Percentiles rank a stretch among this genome's conserved stretches.
Conservation (phyloP, 768 basidiomycete genomes). For the Lepiota subincarnata region DNA sequence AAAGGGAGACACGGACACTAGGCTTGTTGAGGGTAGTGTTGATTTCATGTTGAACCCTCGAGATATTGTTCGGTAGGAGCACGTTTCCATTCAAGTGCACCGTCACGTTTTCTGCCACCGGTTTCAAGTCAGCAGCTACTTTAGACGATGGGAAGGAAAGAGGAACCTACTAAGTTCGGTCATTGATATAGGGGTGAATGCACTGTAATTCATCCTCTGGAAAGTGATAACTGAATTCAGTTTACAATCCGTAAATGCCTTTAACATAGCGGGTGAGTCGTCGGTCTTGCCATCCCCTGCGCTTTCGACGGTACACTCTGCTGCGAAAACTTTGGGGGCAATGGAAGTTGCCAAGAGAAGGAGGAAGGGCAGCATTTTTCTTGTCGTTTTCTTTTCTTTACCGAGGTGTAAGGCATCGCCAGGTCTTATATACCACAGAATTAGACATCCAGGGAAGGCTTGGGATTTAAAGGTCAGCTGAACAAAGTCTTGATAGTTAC, state of each 20-base stretch:
- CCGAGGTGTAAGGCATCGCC: too few species aligned
- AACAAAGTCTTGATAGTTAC: too few species aligned
- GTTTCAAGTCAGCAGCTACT: not conserved
- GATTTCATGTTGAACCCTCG: constrained; percentile 35
- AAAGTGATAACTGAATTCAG: constrained; percentile 32
- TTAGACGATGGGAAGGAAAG: not conserved
- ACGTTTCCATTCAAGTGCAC: constrained; percentile 40
- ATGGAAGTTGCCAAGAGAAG: constrained; percentile 1
- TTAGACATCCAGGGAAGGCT: too few species aligned
- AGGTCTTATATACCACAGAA: not conserved
- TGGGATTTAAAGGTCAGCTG: too few species aligned
- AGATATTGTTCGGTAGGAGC: constrained; percentile 38
- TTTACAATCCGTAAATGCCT: constrained; percentile 32
- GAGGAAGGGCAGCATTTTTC: not conserved
- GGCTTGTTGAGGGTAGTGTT: constrained; percentile 33
- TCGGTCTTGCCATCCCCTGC: constrained; percentile 25
- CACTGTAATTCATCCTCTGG: constrained; percentile 30
- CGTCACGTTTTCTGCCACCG: constrained; percentile 32
- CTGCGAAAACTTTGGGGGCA: constrained; percentile 1
- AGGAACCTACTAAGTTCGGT: constrained; percentile 23
- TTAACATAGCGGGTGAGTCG: constrained; percentile 30
- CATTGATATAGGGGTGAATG: constrained; percentile 32
- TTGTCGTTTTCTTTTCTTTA: not conserved
- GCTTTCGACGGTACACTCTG: constrained; percentile 24
- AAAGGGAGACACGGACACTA: constrained; percentile 23